Conservation (phyloP, 1,284 basidiomycete species). For the Tilletia setariae region DNA sequence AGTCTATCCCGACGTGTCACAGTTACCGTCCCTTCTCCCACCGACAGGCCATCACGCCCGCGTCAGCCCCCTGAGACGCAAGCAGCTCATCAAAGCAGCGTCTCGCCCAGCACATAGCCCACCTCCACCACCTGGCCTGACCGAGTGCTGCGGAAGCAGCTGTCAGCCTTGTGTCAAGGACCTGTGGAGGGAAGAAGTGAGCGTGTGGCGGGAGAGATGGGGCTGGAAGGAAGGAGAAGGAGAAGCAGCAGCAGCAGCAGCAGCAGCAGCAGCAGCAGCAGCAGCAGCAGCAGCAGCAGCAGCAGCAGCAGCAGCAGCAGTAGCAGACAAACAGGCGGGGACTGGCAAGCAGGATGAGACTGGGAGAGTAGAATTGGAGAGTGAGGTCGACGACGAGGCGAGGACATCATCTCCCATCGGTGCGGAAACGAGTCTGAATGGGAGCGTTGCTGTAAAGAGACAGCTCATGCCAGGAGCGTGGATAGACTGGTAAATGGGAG, state of each 20-base stretch:
- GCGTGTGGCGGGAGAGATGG: conserved; percentile 36
- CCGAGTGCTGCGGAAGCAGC: conserved; percentile 39
- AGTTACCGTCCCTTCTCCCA: not conserved
- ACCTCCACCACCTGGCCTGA: conserved; percentile 34
- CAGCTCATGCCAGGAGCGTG: not conserved
- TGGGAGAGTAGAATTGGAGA: not conserved
- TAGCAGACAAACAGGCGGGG: no score
- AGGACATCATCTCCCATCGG: no score
- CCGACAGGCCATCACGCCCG: not conserved
- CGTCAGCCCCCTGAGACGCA: conserved; percentile 31
- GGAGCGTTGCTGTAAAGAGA: no score
- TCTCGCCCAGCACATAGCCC: conserved; percentile 29
- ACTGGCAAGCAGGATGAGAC: not conserved
- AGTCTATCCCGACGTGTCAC: not conserved
- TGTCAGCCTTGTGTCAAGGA: conserved; percentile 42
- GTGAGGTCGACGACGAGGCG: not conserved
- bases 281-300: no score
- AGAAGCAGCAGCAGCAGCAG: not conserved
- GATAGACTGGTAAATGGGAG: not conserved
- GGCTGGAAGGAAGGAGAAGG: conserved; percentile 9
- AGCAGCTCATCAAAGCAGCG: conserved; percentile 38
- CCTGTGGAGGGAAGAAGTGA: conserved; percentile 39
- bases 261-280: not conserved
- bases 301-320: no score
- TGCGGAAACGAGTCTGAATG: no score